Evolutionary conservation across 1,284 basidiomycete genomes (phyloP).

Genomic region (Cutaneotrichosporon sp.): DNA sequence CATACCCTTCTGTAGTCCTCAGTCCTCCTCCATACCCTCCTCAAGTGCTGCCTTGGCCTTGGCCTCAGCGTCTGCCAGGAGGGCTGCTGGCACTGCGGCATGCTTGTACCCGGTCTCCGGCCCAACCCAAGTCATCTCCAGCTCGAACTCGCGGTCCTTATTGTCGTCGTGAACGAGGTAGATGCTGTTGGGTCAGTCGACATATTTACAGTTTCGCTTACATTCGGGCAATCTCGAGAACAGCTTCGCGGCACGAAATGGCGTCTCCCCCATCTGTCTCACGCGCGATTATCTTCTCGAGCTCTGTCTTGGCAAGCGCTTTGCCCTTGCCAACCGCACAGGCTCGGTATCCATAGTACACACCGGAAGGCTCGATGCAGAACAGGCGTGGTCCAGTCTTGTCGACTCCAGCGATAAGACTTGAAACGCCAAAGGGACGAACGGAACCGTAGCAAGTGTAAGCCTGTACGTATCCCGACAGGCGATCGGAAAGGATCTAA

Average conservation of each 20-base stretch:
- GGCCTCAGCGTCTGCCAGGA: constrained; percentile 77
- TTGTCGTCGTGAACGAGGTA: constrained; percentile 93
- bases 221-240: constrained; percentile 91
- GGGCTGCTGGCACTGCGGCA: constrained; percentile 73
- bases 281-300: constrained; percentile 71
- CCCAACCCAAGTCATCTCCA: constrained; percentile 96
- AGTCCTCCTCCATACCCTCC: constrained; percentile 69
- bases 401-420: constrained; percentile 85
- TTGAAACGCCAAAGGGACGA: constrained; percentile 91
- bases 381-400: constrained; percentile 81
- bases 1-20: constrained; percentile 65
- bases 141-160: constrained; percentile 87
- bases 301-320: constrained; percentile 94
- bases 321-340: constrained; percentile 94
- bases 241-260: constrained; percentile 69
- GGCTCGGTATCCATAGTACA: constrained; percentile 87
- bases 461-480: constrained; percentile 85
- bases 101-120: constrained; percentile 78
- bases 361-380: constrained; percentile 91
- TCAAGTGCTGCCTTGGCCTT: constrained; percentile 86
- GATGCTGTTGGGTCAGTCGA: constrained; percentile 59
- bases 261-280: constrained; percentile 25
- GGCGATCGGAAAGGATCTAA: constrained; percentile 61
- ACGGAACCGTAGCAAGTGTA: constrained; percentile 99
- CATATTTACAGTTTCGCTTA: constrained; percentile 50